Base-by-base conservation (phyloP, 2,329 filamentous ascomycete species). In the Penicillium nordicum region DNA sequence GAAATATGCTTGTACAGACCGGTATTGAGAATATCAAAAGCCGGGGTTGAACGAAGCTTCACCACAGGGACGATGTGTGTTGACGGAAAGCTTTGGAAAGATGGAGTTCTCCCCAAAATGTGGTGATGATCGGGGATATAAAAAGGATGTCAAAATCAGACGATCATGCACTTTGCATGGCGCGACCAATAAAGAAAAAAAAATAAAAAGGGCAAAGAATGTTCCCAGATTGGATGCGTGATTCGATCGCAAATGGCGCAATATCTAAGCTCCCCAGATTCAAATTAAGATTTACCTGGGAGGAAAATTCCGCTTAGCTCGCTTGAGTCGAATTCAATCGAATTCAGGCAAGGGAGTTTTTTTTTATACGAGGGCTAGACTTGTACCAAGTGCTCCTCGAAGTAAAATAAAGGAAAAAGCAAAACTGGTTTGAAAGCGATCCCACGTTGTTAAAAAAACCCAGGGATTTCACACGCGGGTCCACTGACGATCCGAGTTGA, bases 401-500 rank as follows among this genome's bases (percentile, higher is more conserved):
- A n/a, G 5, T 36, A 36, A 5, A 38, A 38, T 42, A 29, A 25
- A 9, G 7, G 11, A 46, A 42, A 23, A 46, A 46, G 18, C 9
- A 16, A 46, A 51, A 23, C 16, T 14, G 32, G 37, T 18, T 34
- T 34, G 21, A 38, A 46, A 55, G 53, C 53, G 52, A 55, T 27
- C 8, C 18, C 25, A n/a, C 32, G 40, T 43, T 54, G 36, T 37
- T 50, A 25, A 50, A 43, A 43, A 44, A 29, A 21, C 21, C 12
- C 18, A 44, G 23, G 32, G 42, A 55, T 40, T 57, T 46, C 34
- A 44, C 29, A 21, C 50, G 32, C 53, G n/a, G 60, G 57, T 60
- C 66, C 66, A 69, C 67, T 50, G 57, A 57, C 50, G 65, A 68
- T 69, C 64, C 60, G 58, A 60, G 53, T 34, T 34, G 52, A 57